Evolutionary conservation across 2,329 filamentous ascomycete genomes (phyloP), one percentile per base, ranked within the genome.

Genomic region (Colletotrichum tanaceti): DNA sequence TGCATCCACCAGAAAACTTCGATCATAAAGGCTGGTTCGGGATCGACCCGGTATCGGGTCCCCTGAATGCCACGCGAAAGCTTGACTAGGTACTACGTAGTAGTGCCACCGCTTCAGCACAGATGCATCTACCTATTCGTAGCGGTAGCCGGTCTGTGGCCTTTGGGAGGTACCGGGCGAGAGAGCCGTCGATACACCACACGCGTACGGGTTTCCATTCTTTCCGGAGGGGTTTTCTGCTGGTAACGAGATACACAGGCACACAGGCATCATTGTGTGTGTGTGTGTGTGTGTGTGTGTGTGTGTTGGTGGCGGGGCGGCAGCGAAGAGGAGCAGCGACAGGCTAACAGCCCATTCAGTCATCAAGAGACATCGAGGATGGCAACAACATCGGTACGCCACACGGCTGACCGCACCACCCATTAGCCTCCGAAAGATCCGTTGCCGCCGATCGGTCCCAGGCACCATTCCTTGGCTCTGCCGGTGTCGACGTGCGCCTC

Each of bases 401-500:
- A 32, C 50, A 38, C 28, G 28, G 28, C 28, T 32, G 28, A 10
- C 18, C 32, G 35, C 32, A 20, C 50, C 50, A 54, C 20, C 43
- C 43, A 20, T 35, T 58, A 39, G 57, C 59, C 44, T 49, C 50
- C 59, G 59, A 43, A 46, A 41, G 32, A 49, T 58, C 53, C 39
- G 35, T 44, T 46, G 35, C 53, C 44, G 62, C 55, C 54, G 65
- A 65, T 68, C 47, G 61, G 55, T 68, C 11, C 20, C 65, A 68
- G 65, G 65, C 50, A 68, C 65, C n/a, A 38, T 55, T 65, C 28
- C 49, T 68, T 60, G 65, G 62, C 61, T 20, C 41, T 60, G 54
- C 47, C 20, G 47, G 3, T 55, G 32, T 68, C 54, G 54, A 53
- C 65, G 47, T 24, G 39, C 39, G 49, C 24, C 50, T 63, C 59